phyloP scores from a whole-genome alignment of 768 basidiomycete genomes.

The Phanerochaete carnosa region DNA sequence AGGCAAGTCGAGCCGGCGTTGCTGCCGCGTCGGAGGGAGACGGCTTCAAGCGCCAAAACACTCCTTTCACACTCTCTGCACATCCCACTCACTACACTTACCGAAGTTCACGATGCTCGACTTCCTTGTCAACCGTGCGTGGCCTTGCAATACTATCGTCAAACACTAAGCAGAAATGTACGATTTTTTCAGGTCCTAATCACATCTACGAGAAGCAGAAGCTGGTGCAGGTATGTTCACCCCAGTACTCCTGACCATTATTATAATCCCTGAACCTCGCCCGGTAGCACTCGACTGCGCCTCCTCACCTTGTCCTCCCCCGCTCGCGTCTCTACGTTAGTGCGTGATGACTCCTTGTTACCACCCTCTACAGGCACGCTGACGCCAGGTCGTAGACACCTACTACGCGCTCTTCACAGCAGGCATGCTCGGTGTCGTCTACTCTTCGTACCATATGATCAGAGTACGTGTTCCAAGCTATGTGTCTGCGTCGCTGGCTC shows the following conservation, averaged over 20 bases:
- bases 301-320: conserved; percentile 58
- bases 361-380: background rate
- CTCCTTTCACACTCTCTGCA: conserved; percentile 2
- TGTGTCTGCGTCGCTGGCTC: background rate
- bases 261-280: background rate
- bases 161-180: background rate
- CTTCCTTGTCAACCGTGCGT: conserved; percentile 65
- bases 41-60: conserved; percentile 33
- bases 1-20: conserved; percentile 33
- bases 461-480: conserved; percentile 22
- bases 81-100: conserved; percentile 14
- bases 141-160: background rate
- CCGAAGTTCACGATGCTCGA: conserved; percentile 44
- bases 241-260: background rate
- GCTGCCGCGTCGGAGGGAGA: conserved; percentile 16
- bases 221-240: conserved; percentile 55
- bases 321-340: conserved; percentile 64
- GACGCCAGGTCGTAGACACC: conserved; percentile 35
- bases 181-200: conserved; percentile 53
- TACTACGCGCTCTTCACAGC: conserved; percentile 52
- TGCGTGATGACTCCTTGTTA: conserved; percentile 30
- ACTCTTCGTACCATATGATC: conserved; percentile 46
- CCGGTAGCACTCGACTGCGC: conserved; percentile 38
- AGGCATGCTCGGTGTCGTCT: conserved; percentile 52
- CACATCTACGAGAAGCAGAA: conserved; percentile 62